Percentiles rank a stretch among this genome's conserved stretches.
Evolutionary conservation across 148 eudicot genomes (phyloP).

Genomic region (Nyssa sinensis): DNA sequence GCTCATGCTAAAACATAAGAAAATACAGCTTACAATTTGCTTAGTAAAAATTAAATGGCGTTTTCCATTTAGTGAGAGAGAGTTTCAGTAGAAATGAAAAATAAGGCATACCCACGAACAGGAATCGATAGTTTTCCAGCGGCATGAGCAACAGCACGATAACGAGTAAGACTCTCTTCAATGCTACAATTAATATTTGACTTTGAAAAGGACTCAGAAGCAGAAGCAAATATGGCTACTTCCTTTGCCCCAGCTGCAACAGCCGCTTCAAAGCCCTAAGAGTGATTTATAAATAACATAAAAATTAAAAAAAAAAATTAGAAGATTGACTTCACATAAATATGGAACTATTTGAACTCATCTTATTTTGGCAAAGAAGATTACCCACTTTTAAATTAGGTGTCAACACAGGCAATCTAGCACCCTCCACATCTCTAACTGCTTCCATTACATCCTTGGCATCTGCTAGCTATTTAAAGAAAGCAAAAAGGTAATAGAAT

Average conservation of each 20-base stretch:
- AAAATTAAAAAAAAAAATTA: neutral
- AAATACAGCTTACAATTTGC: neutral
- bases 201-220: conserved; percentile 91
- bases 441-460: conserved; percentile 80
- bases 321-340: neutral
- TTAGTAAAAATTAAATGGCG: neutral
- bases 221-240: conserved; percentile 98
- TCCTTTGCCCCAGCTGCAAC: conserved; percentile 92
- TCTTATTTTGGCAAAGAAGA: neutral
- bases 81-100: neutral
- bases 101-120: conserved; percentile 77
- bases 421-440: conserved; percentile 51
- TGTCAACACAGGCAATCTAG: conserved; percentile 77
- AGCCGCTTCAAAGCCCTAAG: conserved; percentile 98
- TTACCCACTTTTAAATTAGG: conserved; percentile 83
- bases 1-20: neutral
- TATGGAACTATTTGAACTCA: conserved; percentile 1
- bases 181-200: conserved; percentile 96
- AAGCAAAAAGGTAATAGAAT: neutral
- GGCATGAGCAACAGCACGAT: conserved; percentile 63
- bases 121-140: conserved; percentile 68
- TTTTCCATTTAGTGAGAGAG: neutral
- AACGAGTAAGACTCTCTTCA: conserved; percentile 83
- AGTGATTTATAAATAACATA: neutral
- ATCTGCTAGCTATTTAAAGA: conserved; percentile 61